phyloP scores from a whole-genome alignment of 495 filamentous ascomycete species.

The Staphylotrichum tortipilum region DNA sequence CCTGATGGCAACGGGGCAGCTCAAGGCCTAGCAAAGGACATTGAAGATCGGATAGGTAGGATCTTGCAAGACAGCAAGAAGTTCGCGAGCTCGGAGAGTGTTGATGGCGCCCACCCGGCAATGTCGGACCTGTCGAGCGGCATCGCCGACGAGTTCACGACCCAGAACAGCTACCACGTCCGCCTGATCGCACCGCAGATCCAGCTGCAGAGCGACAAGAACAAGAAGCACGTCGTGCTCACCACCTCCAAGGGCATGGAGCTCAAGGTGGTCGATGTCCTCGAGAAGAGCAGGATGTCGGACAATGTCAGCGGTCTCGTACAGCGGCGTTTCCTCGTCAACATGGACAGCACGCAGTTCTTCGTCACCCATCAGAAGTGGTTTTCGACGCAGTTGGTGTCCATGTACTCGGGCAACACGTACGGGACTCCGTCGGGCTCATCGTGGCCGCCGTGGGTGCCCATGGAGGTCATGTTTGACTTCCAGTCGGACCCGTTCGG shows the following conservation, averaged over 20 bases:
- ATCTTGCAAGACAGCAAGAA: slow-evolving; percentile 77
- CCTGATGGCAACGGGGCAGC: slow-evolving; percentile 32
- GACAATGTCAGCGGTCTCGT: slow-evolving; percentile 93
- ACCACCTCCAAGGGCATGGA: slow-evolving; percentile 95
- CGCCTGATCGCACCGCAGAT: slow-evolving; percentile 95
- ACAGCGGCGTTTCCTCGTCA: slow-evolving; percentile 83
- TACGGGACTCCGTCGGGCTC: slow-evolving; percentile 81
- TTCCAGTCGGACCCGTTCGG: slow-evolving; percentile 87
- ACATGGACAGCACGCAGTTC: slow-evolving; percentile 94
- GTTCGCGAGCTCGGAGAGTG: slow-evolving; percentile 68
- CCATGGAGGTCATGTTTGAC: slow-evolving; percentile 96
- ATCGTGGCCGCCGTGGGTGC: slow-evolving; percentile 95
- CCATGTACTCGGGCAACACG: slow-evolving; percentile 86
- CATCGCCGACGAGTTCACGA: slow-evolving; percentile 81
- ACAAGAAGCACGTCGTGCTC: slow-evolving; percentile 83
- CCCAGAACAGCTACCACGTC: slow-evolving; percentile 88
- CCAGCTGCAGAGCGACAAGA: slow-evolving; percentile 96
- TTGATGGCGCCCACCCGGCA: slow-evolving; percentile 26
- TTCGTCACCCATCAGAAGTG: slow-evolving; percentile 91
- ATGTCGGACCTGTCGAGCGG: slow-evolving; percentile 59
- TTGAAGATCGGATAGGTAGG: slow-evolving; percentile 81
- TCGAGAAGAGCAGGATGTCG: slow-evolving; percentile 86
- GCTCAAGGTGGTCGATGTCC: slow-evolving; percentile 90
- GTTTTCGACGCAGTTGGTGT: slow-evolving; percentile 68
- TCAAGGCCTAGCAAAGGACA: slow-evolving; percentile 51